phyloP scores from a whole-genome alignment of 2,329 filamentous ascomycete genomes.

The Hypoxylon sp. region DNA sequence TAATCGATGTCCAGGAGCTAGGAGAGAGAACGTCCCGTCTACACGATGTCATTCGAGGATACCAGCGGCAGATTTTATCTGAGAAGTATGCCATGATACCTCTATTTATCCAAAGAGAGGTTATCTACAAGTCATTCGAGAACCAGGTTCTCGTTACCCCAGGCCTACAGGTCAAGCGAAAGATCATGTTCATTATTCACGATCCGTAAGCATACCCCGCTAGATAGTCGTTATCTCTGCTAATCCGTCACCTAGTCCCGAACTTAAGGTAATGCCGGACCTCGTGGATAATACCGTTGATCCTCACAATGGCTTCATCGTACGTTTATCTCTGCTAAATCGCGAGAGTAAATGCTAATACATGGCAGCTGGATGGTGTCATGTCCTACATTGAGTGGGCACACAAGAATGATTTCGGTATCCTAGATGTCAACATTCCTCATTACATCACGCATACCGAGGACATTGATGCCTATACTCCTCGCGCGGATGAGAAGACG shows the following conservation, averaged over 20 bases:
- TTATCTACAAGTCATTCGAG: constrained; percentile 82
- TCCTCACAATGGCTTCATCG: constrained; percentile 89
- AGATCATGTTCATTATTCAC: constrained; percentile 88
- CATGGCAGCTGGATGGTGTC: constrained; percentile 80
- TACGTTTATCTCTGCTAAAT: constrained; percentile 62
- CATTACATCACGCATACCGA: constrained; percentile 78
- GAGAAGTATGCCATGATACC: constrained; percentile 83
- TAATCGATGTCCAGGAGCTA: constrained; percentile 69
- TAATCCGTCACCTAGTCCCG: constrained; percentile 67
- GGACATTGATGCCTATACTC: constrained; percentile 65
- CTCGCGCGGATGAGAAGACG: constrained; percentile 61
- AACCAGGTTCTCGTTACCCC: constrained; percentile 89
- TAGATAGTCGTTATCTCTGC: constrained; percentile 12
- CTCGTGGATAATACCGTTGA: constrained; percentile 80
- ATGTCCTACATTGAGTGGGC: constrained; percentile 90
- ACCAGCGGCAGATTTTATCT: constrained; percentile 79
- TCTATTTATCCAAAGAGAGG: constrained; percentile 82
- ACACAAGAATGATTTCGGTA: constrained; percentile 78
- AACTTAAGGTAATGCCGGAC: constrained; percentile 77
- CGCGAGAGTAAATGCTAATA: constrained; percentile 47
- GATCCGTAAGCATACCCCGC: constrained; percentile 76
- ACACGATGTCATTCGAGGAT: constrained; percentile 84
- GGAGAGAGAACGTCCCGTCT: constrained; percentile 73
- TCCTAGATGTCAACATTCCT: constrained; percentile 94
- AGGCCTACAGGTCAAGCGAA: constrained; percentile 74